phyloP scores from a whole-genome alignment of 2,329 filamentous ascomycete species.

The Penicillium sp. region DNA sequence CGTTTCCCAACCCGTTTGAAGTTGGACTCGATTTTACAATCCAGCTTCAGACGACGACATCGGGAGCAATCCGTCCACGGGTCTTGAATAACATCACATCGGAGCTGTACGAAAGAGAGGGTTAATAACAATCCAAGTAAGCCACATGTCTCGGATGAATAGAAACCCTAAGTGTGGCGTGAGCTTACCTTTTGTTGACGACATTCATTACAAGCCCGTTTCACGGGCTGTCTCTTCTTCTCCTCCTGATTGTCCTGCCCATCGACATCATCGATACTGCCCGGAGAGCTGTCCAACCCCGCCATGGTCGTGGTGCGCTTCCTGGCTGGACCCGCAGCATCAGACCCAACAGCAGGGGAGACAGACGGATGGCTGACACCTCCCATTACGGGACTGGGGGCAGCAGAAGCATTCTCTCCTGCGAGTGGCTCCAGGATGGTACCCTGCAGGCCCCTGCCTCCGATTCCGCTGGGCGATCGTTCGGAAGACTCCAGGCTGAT shows the following conservation, averaged over 20 bases:
- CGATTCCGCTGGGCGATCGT: no score
- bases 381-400: slow-evolving; percentile 32
- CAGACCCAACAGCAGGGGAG: slow-evolving; percentile 24
- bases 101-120: no score
- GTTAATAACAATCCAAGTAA: slow-evolving; percentile 1
- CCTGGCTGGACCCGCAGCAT: slow-evolving; percentile 28
- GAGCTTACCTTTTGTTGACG: slow-evolving; percentile 60
- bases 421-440: no score
- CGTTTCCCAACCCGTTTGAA: slow-evolving; percentile 61
- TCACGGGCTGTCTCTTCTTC: slow-evolving; percentile 41
- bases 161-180: no score
- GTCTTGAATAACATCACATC: slow-evolving; percentile 58
- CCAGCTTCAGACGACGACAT: slow-evolving; percentile 54
- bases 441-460: no score
- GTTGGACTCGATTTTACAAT: slow-evolving; percentile 59
- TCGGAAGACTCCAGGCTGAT: no score
- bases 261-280: slow-evolving; percentile 39
- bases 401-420: slow-evolving; percentile 34
- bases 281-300: slow-evolving; percentile 42
- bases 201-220: slow-evolving; percentile 61
- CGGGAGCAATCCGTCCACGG: slow-evolving; percentile 55
- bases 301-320: slow-evolving; percentile 39
- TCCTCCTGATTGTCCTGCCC: slow-evolving; percentile 41
- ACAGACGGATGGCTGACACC: slow-evolving; percentile 26
- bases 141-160: no score